Evolutionary conservation across 352 stramenopile genomes (phyloP).

Genomic region (Globisporangium canariense): DNA sequence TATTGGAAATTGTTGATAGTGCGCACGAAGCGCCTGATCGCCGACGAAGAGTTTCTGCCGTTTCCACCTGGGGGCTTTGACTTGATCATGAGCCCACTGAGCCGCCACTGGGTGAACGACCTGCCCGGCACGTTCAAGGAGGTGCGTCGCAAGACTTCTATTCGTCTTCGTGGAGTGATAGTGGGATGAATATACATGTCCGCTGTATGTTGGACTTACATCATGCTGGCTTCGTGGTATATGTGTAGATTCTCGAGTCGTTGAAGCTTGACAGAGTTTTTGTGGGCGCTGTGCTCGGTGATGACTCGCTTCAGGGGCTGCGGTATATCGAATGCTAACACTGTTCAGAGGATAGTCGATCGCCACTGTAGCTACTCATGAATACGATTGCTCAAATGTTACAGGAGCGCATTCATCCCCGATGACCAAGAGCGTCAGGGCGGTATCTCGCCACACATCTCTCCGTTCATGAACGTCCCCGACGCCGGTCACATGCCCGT

Average conservation of each 20-base stretch:
- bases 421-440: constrained; percentile 94
- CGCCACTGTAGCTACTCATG: background rate
- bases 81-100: constrained; percentile 92
- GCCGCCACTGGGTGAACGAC: constrained; percentile 98
- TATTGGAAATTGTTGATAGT: constrained; percentile 33
- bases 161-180: background rate
- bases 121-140: constrained; percentile 85
- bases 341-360: too few relatives aligned
- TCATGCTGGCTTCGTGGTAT: background rate
- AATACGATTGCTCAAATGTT: background rate
- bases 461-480: constrained; percentile 94
- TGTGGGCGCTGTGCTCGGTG: constrained; percentile 94
- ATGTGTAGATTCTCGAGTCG: constrained; percentile 57
- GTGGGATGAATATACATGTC: background rate
- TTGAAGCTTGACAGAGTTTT: constrained; percentile 97
- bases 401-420: constrained; percentile 90
- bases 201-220: background rate
- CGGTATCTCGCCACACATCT: constrained; percentile 93
- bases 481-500: constrained; percentile 93
- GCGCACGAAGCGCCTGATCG: constrained; percentile 65
- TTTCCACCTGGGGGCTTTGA: constrained; percentile 96
- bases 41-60: constrained; percentile 92
- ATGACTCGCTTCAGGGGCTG: constrained; percentile 94
- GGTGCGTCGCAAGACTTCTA: constrained; percentile 18
- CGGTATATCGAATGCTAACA: constrained; percentile 30